These are phyloP conservation scores for Aspergillus funiculosus DNA, from an alignment of 495 filamentous ascomycete species.

Conservation along the genomic window DNA sequence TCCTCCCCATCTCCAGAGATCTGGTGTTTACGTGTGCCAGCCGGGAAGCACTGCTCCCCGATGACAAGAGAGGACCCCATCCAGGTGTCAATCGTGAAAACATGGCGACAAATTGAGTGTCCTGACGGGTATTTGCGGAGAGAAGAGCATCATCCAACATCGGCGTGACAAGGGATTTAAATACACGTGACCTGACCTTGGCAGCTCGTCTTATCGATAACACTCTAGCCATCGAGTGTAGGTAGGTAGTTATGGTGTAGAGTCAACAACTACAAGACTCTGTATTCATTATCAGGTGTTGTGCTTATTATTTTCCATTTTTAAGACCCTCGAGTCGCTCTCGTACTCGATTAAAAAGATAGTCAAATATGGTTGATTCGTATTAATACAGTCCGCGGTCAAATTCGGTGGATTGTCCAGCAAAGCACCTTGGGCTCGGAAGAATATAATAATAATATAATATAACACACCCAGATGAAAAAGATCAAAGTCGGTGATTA, in stretches of 20 bases:
- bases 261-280: neutral
- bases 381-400: too few relatives aligned
- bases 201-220: constrained; percentile 19
- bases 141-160: constrained; percentile 7
- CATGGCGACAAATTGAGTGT: constrained; percentile 26
- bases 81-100: constrained; percentile 28
- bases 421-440: neutral
- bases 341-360: too few relatives aligned
- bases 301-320: neutral
- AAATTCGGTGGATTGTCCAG: neutral
- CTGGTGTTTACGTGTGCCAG: constrained; percentile 14
- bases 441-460: constrained; percentile 3
- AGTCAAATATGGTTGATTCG: too few relatives aligned
- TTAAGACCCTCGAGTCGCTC: too few relatives aligned
- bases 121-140: constrained; percentile 13
- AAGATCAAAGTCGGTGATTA: constrained; percentile 6
- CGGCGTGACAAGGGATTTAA: constrained; percentile 8
- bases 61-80: constrained; percentile 22
- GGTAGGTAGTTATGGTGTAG: neutral
- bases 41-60: constrained; percentile 14
- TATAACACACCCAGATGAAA: neutral
- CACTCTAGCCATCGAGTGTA: neutral
- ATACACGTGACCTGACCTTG: constrained; percentile 24
- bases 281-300: neutral
- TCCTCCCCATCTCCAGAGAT: constrained; percentile 24